Evolutionary conservation across 345 rosid species (phyloP).

Genomic region (Eucalyptus lansdowneana): DNA sequence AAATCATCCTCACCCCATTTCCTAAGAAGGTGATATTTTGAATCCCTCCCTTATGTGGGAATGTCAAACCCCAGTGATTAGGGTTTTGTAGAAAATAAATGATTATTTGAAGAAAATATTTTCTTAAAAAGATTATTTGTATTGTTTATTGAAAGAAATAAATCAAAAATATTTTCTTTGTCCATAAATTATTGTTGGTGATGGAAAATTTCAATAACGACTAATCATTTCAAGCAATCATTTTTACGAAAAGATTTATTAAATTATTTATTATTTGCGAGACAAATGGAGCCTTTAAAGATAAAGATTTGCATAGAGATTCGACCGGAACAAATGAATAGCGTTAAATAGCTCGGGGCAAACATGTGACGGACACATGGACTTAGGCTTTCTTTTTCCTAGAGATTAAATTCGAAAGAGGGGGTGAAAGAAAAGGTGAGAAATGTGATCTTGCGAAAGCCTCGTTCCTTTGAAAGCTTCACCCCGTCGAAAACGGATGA

Average conservation of each 20-base stretch:
- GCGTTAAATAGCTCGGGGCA: not conserved
- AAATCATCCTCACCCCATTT: accelerated
- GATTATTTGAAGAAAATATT: not conserved
- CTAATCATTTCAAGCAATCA: not conserved
- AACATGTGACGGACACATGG: not conserved
- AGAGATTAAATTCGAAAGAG: not conserved
- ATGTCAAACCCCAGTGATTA: too few relatives aligned
- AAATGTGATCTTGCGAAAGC: not conserved
- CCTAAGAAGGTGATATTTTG: too few relatives aligned
- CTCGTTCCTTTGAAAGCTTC: not conserved
- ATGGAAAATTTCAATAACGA: too few relatives aligned
- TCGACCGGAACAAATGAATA: not conserved
- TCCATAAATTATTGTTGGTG: not conserved
- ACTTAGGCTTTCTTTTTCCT: not conserved
- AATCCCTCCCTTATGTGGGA: too few relatives aligned
- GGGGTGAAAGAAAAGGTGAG: not conserved
- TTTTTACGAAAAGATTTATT: not conserved
- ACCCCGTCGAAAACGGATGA: not conserved
- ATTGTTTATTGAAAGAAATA: not conserved
- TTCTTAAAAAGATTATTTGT: not conserved
- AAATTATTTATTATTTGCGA: not conserved
- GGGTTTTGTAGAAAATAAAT: not conserved
- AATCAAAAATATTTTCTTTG: not conserved
- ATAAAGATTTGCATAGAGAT: not conserved
- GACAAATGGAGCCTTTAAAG: not conserved